Conservation (phyloP, 176 grass and related monocot genomes). For the Rhynchospora tenuis region DNA sequence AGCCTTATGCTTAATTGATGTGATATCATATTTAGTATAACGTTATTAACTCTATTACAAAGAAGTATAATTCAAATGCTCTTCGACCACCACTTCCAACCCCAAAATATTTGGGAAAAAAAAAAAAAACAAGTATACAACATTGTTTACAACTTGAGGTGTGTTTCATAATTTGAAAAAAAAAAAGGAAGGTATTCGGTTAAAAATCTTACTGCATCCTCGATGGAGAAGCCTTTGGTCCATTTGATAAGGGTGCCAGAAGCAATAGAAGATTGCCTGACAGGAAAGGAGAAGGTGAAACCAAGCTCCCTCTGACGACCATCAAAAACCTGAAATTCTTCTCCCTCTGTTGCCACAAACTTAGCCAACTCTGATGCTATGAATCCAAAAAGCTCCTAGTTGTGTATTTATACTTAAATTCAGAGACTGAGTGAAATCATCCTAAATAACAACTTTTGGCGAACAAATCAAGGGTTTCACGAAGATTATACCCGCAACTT, state of each 20-base stretch:
- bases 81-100: background rate
- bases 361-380: slow-evolving; percentile 58
- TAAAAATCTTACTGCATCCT: slow-evolving; percentile 61
- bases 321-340: slow-evolving; percentile 16
- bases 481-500: background rate
- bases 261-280: slow-evolving; percentile 60
- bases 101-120: background rate
- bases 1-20: too few relatives aligned
- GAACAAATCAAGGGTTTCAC: background rate
- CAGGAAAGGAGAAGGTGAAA: slow-evolving; percentile 96
- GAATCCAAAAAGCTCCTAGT: slow-evolving; percentile 78
- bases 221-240: slow-evolving; percentile 82
- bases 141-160: background rate
- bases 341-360: slow-evolving; percentile 58
- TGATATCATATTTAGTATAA: too few relatives aligned
- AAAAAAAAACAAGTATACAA: background rate
- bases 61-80: background rate
- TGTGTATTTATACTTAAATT: background rate
- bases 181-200: background rate
- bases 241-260: slow-evolving; percentile 80
- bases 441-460: background rate
- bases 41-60: background rate
- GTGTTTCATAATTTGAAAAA: background rate
- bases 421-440: slow-evolving; percentile 2
- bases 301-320: slow-evolving; percentile 55